Evolutionary conservation across 768 basidiomycete species (phyloP), one percentile per base, ranked within the genome.

Genomic region (Mycena capillaripes): DNA sequence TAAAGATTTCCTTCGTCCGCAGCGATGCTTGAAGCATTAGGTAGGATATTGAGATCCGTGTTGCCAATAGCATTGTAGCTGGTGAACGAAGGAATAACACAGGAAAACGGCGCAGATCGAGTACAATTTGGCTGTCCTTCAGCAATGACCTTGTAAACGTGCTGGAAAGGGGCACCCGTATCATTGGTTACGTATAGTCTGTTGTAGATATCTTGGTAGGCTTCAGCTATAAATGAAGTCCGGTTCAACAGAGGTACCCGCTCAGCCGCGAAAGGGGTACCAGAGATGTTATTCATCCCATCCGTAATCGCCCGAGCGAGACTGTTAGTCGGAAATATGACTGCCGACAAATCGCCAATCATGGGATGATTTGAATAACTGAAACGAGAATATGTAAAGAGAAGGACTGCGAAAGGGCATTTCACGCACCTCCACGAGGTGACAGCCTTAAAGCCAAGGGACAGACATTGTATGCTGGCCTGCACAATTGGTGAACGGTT

Each of bases 21-120:
- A 8, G 50, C 12, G 29, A 56, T 62, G 40, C 32, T 32, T 14
- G 56, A 23, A 7, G 66, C 12, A 11, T 30, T 30, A 21, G 27
- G 30, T 7, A 66, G 19, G 29, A 73, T 66, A 52, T 74, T 65
- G 17, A 75, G 71, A 42, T 68, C 61, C 9, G 63, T 69, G 42
- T 75, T 71, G n/a, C 66, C 60, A 32, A 75, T 70, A 10, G 60
- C 71, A 29, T 62, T 50, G 40, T 72, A 69, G 30, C 36, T 61
- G 17, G 59, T 21, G 38, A 68, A 66, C 19, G 53, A 16, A 10
- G 59, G 70, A 40, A 53, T 56, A 17, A 40, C 25, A 59, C 61
- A 63, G 17, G 46, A 53, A 48, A n/a, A 21, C 10, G 62, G 65
- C 32, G 56, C 23, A 23, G 48, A 50, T 25, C 9, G 11, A 14